Evolutionary conservation across 108 stramenopile genomes (phyloP), one percentile per base, ranked within the genome.

Genomic region (Skeletonema tropicum): DNA sequence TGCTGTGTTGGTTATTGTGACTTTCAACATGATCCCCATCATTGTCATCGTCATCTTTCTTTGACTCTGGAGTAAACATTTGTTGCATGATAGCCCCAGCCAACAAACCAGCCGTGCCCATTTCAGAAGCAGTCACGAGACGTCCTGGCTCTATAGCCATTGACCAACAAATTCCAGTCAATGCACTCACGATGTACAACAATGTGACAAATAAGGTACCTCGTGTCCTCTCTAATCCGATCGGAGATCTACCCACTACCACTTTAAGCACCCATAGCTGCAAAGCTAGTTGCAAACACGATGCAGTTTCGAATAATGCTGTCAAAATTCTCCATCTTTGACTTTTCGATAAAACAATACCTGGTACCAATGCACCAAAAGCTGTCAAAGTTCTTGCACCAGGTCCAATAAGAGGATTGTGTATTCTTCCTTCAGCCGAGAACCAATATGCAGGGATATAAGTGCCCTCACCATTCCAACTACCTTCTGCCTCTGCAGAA

Each of bases 391-490:
- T 82, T 35, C 80, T 38, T 61, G 80, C 64, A 7, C 80, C 80
- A n/a, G 80, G 80, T 39, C 80, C 80, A 39, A 82, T 65, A 5
- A 36, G 74, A 13, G 74, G 74, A 67, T 82, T 82, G 32, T 71
- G 55, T 58, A 82, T 74, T 46, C 80, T 67, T 48, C 74, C 80
- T 38, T 82, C 80, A 32, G 66, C 74, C n/a, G 80, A 75, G 3
- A 71, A 17, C 80, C 80, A 82, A 75, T 67, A 75, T 2, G 80
- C 67, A 9, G 80, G 80, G 32, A 59, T 71, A 21, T 75, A 75
- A 26, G 41, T 46, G n/a, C 80, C 80, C 68, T 75, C 80, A 19
- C 80, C 80, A 71, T 82, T 69, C 80, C 80, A 82, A 75, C 80
- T 82, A 57, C 70, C 70, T 42, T 55, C 70, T 2, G 74, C 69